phyloP scores from a whole-genome alignment of 2,329 filamentous ascomycete genomes.

The Xylaria sp. region DNA sequence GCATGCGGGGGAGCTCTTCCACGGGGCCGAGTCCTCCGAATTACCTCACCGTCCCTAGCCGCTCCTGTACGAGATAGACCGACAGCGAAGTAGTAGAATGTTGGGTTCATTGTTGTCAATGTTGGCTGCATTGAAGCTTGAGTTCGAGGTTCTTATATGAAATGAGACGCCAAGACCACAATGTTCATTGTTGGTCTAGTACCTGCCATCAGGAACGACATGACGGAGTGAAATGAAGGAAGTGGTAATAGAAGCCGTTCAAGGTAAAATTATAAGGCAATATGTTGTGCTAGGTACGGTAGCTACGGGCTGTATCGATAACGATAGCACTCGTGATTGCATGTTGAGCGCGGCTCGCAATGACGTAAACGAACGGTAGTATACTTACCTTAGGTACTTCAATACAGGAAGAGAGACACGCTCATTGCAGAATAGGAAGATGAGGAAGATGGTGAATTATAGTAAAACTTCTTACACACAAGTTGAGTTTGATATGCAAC shows the following conservation, averaged over 20 bases:
- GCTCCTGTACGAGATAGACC: slow-evolving; percentile 9
- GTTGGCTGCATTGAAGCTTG: not conserved
- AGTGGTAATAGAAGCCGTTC: not conserved
- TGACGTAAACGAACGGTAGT: not conserved
- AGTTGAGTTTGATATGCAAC: not conserved
- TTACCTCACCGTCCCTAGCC: not conserved
- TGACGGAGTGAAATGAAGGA: not conserved
- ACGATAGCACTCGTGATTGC: not conserved
- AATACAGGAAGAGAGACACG: not conserved
- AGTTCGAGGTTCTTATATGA: not conserved
- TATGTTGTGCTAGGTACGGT: not conserved
- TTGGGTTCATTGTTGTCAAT: not conserved
- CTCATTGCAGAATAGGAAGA: not conserved
- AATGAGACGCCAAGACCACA: not conserved
- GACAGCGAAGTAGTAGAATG: not conserved
- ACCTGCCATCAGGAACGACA: not conserved
- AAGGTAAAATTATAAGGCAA: not conserved
- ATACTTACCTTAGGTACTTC: not conserved
- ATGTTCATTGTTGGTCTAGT: not conserved
- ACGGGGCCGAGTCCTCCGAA: slow-evolving; percentile 25
- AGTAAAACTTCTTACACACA: not conserved
- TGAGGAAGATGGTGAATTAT: not conserved
- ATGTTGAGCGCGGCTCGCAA: not conserved
- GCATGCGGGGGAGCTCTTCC: slow-evolving; percentile 31
- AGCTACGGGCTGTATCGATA: not conserved